Conservation (phyloP, 805 yeast species). For the Teunomyces pallodes region DNA sequence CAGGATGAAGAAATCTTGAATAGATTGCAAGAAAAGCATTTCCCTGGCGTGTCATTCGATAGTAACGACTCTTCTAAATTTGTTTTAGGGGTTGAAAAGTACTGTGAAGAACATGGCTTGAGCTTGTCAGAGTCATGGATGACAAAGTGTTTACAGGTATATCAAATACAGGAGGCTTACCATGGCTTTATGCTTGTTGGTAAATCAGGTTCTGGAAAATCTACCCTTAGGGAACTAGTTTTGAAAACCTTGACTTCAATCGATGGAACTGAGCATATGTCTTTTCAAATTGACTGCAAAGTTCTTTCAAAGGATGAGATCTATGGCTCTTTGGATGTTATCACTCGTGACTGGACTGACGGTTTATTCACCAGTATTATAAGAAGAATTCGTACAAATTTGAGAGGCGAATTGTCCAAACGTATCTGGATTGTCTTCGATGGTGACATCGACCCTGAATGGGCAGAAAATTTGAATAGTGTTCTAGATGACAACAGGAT, state of each 20-base stretch:
- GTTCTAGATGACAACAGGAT: constrained; percentile 84
- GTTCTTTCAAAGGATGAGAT: constrained; percentile 62
- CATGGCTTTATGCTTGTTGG: constrained; percentile 87
- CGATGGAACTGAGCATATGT: constrained; percentile 35
- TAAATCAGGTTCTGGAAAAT: constrained; percentile 70
- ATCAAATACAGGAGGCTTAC: constrained; percentile 57
- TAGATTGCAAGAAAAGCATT: constrained; percentile 17
- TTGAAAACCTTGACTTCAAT: constrained; percentile 37
- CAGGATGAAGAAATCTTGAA: constrained; percentile 48
- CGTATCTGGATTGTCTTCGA: constrained; percentile 81
- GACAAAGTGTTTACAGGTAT: constrained; percentile 57
- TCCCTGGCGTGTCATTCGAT: constrained; percentile 20
- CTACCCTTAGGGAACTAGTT: constrained; percentile 50
- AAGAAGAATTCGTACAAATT: constrained; percentile 53
- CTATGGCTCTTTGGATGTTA: constrained; percentile 67
- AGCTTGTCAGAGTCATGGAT: constrained; percentile 42
- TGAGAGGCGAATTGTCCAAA: constrained; percentile 56
- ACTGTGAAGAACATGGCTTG: constrained; percentile 32
- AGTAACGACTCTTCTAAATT: constrained; percentile 25
- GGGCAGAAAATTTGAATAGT: constrained; percentile 90
- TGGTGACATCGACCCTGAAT: constrained; percentile 90
- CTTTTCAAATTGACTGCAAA: constrained; percentile 68
- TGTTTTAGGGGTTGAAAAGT: constrained; percentile 16
- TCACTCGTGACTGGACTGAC: constrained; percentile 90
- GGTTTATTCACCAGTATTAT: constrained; percentile 74